Conservation (phyloP, 352 stramenopile species). For the Globisporangium camurandrum region DNA sequence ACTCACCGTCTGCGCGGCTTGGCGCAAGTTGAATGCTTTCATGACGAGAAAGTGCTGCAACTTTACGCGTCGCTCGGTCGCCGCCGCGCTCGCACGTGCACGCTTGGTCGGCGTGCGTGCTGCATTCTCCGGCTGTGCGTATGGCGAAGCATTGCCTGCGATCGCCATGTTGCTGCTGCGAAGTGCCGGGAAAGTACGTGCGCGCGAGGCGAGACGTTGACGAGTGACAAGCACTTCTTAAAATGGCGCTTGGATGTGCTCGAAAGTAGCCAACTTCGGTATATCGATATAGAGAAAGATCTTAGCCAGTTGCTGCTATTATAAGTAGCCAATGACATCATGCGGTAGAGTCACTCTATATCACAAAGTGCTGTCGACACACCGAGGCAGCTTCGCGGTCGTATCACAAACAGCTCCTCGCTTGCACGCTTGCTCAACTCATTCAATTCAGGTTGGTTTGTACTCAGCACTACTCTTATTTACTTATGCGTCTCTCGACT, state of each 20-base stretch:
- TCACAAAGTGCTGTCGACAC: too few relatives aligned
- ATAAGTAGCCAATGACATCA: too few relatives aligned
- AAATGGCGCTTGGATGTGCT: background rate
- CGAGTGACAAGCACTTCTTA: background rate
- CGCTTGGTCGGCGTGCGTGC: constrained; percentile 1
- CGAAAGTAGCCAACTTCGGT: too few relatives aligned
- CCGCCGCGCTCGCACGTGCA: background rate
- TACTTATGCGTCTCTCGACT: background rate
- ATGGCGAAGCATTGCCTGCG: too few relatives aligned
- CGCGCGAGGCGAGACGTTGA: too few relatives aligned
- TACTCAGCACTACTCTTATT: too few relatives aligned
- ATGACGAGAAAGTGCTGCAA: constrained; percentile 76
- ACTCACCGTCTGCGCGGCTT: constrained; percentile 37
- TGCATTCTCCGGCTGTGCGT: too few relatives aligned
- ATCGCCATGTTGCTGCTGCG: constrained; percentile 9
- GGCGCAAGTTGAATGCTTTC: constrained; percentile 74
- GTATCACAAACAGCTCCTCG: background rate
- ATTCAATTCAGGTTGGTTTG: background rate
- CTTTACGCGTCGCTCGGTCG: constrained; percentile 35
- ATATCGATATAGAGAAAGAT: too few relatives aligned
- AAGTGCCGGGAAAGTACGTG: too few relatives aligned
- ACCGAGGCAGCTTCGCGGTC: background rate
- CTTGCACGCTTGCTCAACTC: background rate
- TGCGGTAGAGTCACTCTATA: too few relatives aligned
- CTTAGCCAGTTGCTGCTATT: too few relatives aligned